These are phyloP conservation scores for Shiraia sp. DNA, from an alignment of 2,329 filamentous ascomycete species.

Conservation along the genomic window DNA sequence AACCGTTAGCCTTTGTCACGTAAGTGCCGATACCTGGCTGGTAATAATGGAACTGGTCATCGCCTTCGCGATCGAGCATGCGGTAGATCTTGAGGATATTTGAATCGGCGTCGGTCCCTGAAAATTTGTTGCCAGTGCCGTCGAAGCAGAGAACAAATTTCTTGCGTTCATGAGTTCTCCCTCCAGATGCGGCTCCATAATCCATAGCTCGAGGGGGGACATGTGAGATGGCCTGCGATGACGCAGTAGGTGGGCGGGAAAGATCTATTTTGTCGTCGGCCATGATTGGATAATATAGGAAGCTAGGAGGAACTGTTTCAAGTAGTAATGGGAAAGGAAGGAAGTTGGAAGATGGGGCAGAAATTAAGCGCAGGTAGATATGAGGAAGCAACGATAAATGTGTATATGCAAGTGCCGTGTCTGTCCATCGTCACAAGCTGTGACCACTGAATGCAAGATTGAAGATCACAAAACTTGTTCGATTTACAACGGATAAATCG, in stretches of 20 bases:
- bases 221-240: constrained; percentile 3
- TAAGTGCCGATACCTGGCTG: constrained; percentile 71
- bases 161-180: constrained; percentile 48
- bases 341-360: background rate
- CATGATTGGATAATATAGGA: constrained; percentile 2
- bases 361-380: background rate
- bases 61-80: constrained; percentile 67
- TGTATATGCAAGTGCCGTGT: constrained; percentile 3
- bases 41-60: constrained; percentile 56
- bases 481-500: background rate
- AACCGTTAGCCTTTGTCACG: constrained; percentile 54
- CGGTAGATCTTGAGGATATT: constrained; percentile 70
- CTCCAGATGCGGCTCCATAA: constrained; percentile 11
- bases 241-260: constrained; percentile 1
- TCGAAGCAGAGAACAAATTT: constrained; percentile 62
- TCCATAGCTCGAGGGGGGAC: constrained; percentile 15
- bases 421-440: background rate
- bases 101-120: constrained; percentile 45
- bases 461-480: constrained; percentile 1
- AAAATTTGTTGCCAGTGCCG: constrained; percentile 50
- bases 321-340: too few relatives aligned
- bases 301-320: too few relatives aligned
- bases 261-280: constrained; percentile 7
- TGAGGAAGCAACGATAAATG: background rate
- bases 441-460: constrained; percentile 1